phyloP scores from a whole-genome alignment of 177 flowering plant genomes.

The Vitis hybrid region DNA sequence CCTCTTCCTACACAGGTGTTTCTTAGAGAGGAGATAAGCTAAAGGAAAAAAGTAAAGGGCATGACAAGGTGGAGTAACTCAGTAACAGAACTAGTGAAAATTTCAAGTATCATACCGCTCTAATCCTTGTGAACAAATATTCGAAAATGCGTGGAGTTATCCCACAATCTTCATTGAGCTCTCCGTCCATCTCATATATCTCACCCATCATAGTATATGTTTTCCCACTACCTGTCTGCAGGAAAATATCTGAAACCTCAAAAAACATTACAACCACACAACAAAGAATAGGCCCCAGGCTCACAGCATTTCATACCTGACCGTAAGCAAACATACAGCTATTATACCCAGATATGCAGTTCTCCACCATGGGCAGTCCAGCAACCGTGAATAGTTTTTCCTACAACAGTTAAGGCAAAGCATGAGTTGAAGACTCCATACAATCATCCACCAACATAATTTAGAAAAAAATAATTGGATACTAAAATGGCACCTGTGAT shows the following conservation, averaged over 20 bases:
- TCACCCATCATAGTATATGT: slow-evolving; percentile 98
- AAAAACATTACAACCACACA: neutral
- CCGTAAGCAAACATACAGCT: slow-evolving; percentile 98
- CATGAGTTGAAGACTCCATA: neutral
- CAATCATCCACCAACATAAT: neutral
- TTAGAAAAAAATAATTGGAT: neutral
- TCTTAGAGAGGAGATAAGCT: neutral
- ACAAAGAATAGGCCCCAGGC: neutral
- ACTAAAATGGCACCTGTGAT: slow-evolving; percentile 56
- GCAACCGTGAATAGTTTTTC: slow-evolving; percentile 81
- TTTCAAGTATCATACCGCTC: slow-evolving; percentile 33
- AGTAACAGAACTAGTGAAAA: neutral
- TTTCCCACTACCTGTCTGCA: slow-evolving; percentile 97
- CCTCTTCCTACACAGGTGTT: slow-evolving; percentile 64
- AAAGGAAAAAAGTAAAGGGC: neutral
- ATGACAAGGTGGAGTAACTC: neutral
- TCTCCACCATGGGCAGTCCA: slow-evolving; percentile 92
- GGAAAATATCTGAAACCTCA: slow-evolving; percentile 12
- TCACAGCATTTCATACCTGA: slow-evolving; percentile 49
- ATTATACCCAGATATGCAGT: slow-evolving; percentile 94
- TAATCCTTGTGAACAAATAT: slow-evolving; percentile 65
- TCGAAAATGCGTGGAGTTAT: slow-evolving; percentile 88
- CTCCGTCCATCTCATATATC: slow-evolving; percentile 48
- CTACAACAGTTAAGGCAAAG: slow-evolving; percentile 28
- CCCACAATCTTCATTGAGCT: slow-evolving; percentile 66